phyloP scores from a whole-genome alignment of 2,329 filamentous ascomycete genomes.

The Cucurbitaria berberidis region DNA sequence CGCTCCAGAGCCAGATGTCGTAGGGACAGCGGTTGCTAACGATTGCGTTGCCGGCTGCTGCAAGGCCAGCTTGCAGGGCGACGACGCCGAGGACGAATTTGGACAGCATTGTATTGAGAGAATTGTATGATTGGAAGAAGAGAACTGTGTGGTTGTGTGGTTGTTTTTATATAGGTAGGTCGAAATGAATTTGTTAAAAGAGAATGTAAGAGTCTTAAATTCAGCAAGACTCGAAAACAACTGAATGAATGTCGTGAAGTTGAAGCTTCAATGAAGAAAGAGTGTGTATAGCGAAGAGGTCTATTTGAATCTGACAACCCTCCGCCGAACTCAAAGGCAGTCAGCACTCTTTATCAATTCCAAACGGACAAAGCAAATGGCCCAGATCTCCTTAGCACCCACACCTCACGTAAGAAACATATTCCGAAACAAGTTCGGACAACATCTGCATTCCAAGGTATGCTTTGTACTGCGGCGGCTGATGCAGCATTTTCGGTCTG shows the following conservation, averaged over 20 bases:
- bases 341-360: background rate
- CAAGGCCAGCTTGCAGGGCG: conserved; percentile 25
- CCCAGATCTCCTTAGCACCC: background rate
- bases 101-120: conserved; percentile 23
- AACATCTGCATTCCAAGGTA: background rate
- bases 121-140: background rate
- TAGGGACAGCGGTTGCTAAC: conserved; percentile 33
- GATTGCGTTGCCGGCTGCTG: conserved; percentile 29
- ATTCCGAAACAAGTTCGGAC: conserved; percentile 1
- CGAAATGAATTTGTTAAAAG: background rate
- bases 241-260: background rate
- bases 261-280: background rate
- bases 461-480: conserved; percentile 8
- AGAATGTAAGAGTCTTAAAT: background rate
- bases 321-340: background rate
- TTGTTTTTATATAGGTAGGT: background rate
- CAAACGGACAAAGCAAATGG: background rate
- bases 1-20: conserved; percentile 36
- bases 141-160: background rate
- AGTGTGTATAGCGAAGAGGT: background rate
- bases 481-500: conserved; percentile 12
- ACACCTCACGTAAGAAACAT: background rate
- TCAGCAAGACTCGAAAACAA: background rate
- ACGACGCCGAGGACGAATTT: conserved; percentile 21
- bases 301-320: background rate